Conservation (phyloP, 352 stramenopile genomes). For the Phytopythium mirpurense region DNA sequence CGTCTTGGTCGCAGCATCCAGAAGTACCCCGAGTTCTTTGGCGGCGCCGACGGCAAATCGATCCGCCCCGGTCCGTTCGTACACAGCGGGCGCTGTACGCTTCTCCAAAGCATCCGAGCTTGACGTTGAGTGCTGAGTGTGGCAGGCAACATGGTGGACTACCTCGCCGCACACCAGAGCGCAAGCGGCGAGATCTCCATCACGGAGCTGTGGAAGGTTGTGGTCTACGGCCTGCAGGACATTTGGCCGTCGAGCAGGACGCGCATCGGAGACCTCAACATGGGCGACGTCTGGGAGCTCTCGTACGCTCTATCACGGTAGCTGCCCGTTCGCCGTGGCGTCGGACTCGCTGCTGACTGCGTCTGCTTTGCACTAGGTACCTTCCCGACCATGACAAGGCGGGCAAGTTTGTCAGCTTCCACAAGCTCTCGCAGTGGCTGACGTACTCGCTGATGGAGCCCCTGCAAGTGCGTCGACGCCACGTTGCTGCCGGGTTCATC, state of each 20-base stretch:
- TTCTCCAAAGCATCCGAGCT: too few relatives aligned
- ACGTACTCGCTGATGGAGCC: conserved; percentile 88
- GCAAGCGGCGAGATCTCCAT: conserved; percentile 55
- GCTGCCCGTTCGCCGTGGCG: too few relatives aligned
- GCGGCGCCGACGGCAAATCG: conserved; percentile 22
- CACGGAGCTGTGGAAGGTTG: conserved; percentile 66
- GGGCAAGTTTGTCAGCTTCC: conserved; percentile 76
- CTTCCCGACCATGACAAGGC: conserved; percentile 38
- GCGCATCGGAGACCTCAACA: conserved; percentile 63
- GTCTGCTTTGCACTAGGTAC: conserved; percentile 21
- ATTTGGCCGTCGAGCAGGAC: conserved; percentile 83
- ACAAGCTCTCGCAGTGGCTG: conserved; percentile 88
- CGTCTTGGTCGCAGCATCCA: conserved; percentile 64
- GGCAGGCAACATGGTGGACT: conserved; percentile 76
- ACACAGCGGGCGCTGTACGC: background rate
- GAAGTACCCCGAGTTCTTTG: conserved; percentile 75
- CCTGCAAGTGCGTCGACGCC: conserved; percentile 27
- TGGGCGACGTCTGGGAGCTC: conserved; percentile 85
- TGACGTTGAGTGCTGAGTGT: background rate
- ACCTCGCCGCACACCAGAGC: conserved; percentile 52
- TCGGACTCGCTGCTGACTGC: too few relatives aligned
- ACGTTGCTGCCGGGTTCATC: background rate
- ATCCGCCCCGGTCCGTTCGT: conserved; percentile 30
- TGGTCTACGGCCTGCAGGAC: conserved; percentile 76
- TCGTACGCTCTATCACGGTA: too few relatives aligned